Evolutionary conservation across 495 filamentous ascomycete genomes (phyloP), one percentile per base, ranked within the genome.

Genomic region (Hypoxylon lenormandii): DNA sequence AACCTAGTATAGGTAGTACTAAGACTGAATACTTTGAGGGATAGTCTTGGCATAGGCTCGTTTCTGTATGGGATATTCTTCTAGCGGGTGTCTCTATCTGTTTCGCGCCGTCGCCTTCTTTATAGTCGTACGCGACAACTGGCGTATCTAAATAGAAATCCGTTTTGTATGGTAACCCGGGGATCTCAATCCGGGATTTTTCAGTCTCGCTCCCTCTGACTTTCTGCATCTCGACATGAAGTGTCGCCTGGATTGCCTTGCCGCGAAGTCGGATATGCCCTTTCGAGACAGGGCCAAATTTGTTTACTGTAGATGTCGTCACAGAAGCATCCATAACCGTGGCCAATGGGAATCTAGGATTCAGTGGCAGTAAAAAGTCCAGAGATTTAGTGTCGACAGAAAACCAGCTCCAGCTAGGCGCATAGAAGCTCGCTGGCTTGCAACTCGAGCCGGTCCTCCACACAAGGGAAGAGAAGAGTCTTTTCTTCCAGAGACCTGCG

Each of bases 401-500:
- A 45, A 19, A 5, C 16, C 42, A 45, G 15, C 42, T 45, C 42
- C 16, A 45, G 42, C 42, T 45, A 19, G 16, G 42, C 4, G 42
- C n/a, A 19, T 45, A 45, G 42, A 45, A 45, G 16, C 8, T 19
- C 16, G 3, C n/a, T 19, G 42, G 42, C 26, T 28, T 28, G 60
- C 64, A 59, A 72, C 7, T 28, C 10, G 48, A 64, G 60, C 10
- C 56, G 58, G 7, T 0, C 4, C 15, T 1, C 42, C 42, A 45
- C 3, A 15, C 1, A 19, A 45, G 42, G 1, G 4, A 7, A 15
- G 11, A 10, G 16, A 64, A 1, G 13, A 69, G 30, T 36, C 65
- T 55, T 19, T 69, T 64, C 19, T 54, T 55, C 72, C 68, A 74
- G 16, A 74, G 52, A 8, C 72, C 72, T 8, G 72, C 64, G 21